Conservation (phyloP, 441 rosid genomes). For the Erodium moschatum region DNA sequence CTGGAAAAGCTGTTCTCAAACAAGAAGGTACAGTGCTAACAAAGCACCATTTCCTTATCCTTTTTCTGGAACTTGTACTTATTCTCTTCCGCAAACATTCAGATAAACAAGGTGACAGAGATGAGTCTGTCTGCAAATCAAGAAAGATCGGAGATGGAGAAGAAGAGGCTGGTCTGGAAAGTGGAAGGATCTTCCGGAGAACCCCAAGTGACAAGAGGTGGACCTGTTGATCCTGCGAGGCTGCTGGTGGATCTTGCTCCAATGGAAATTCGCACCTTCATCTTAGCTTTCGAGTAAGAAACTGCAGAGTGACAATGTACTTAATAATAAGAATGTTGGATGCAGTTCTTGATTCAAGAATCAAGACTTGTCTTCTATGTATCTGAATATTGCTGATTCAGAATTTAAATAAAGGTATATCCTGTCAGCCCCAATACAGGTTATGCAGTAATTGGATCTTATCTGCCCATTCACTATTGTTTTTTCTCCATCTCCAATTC, state of each 20-base stretch:
- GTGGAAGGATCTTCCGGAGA: conserved; percentile 28
- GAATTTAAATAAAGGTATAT: too few relatives aligned
- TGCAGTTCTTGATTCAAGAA: background rate
- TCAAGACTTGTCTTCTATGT: background rate
- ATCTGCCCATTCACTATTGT: too few relatives aligned
- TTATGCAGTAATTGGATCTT: too few relatives aligned
- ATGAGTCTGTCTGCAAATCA: conserved; percentile 37
- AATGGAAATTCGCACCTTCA: conserved; percentile 40
- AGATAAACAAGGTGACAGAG: conserved; percentile 31
- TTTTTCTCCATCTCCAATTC: too few relatives aligned
- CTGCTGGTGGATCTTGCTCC: conserved; percentile 40
- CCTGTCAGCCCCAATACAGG: too few relatives aligned
- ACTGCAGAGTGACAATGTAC: background rate
- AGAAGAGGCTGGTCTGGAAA: conserved; percentile 34
- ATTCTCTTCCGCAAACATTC: conserved; percentile 13
- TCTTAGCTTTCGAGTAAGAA: conserved; percentile 19
- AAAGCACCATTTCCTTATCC: background rate
- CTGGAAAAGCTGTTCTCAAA: conserved; percentile 54
- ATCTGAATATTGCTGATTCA: background rate
- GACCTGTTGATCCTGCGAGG: conserved; percentile 28
- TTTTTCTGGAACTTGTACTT: background rate
- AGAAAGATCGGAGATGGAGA: conserved; percentile 37
- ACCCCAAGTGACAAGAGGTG: conserved; percentile 26
- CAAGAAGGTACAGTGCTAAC: conserved; percentile 40
- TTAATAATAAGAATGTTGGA: background rate